A percentile compares a stretch with the other conserved stretches of the same genome.
These are phyloP conservation scores for Hyphodiscus hymeniophilus DNA, from an alignment of 495 filamentous ascomycete genomes.

Conservation along the genomic window DNA sequence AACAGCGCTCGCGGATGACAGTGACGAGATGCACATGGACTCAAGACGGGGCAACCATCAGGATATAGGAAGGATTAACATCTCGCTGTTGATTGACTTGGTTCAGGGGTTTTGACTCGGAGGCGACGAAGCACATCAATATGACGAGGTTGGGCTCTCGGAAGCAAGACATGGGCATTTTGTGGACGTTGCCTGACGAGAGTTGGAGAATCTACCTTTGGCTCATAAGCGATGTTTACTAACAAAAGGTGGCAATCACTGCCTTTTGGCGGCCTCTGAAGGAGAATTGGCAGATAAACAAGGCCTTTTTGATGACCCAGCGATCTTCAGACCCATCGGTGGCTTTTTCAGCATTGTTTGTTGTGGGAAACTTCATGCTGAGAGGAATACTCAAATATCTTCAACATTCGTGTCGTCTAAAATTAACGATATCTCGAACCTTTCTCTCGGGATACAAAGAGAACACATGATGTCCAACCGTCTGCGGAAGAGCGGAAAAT, in stretches of 20 bases:
- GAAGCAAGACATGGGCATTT: slow-evolving; percentile 2
- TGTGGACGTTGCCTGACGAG: slow-evolving; percentile 13
- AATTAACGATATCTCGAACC: slow-evolving; percentile 4
- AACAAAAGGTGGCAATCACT: not conserved
- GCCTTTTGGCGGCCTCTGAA: slow-evolving; percentile 4
- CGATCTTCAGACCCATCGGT: not conserved
- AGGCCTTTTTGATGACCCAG: slow-evolving; percentile 17
- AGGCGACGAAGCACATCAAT: not conserved
- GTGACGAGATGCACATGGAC: slow-evolving; percentile 3
- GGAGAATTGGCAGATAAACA: slow-evolving; percentile 20
- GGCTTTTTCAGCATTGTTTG: too few relatives aligned
- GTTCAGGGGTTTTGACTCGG: slow-evolving; percentile 14
- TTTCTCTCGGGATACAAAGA: slow-evolving; percentile 8
- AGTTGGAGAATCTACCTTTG: slow-evolving; percentile 7
- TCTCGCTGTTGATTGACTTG: slow-evolving; percentile 14
- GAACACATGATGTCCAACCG: slow-evolving; percentile 8
- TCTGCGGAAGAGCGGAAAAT: slow-evolving; percentile 11
- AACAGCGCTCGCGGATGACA: not conserved
- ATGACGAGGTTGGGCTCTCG: slow-evolving; percentile 11
- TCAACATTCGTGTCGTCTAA: not conserved
- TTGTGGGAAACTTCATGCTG: too few relatives aligned
- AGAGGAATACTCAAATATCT: too few relatives aligned
- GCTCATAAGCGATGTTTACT: slow-evolving; percentile 17
- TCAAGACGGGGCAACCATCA: slow-evolving; percentile 6
- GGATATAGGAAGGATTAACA: not conserved